Conservation (phyloP, 495 filamentous ascomycete genomes). For the Xylaria longipes region DNA sequence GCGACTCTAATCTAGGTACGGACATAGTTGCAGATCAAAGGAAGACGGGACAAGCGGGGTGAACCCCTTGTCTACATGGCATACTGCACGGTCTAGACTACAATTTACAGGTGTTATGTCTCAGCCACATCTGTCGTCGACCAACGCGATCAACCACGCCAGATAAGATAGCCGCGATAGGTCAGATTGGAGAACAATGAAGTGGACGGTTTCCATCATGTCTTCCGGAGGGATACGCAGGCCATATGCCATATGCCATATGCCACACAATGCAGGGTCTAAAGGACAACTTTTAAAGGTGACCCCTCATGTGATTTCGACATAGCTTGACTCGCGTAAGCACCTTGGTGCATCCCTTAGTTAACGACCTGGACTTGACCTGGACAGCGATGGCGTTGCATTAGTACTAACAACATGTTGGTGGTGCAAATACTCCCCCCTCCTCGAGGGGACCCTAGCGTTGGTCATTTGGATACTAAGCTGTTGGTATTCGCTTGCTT, state of each 20-base stretch:
- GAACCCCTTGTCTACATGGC: background rate
- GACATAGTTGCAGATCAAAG: slow-evolving; percentile 8
- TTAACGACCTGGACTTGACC: background rate
- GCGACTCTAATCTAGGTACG: slow-evolving; percentile 15
- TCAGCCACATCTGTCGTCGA: slow-evolving; percentile 6
- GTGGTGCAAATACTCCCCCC: background rate
- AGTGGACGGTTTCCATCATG: background rate
- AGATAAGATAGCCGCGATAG: background rate
- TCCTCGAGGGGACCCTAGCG: background rate
- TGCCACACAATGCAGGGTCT: background rate
- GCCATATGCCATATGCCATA: no score
- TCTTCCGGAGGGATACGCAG: background rate
- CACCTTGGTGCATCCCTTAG: slow-evolving; percentile 17
- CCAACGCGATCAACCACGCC: background rate
- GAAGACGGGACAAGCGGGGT: no score
- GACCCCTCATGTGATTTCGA: background rate
- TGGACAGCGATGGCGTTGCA: slow-evolving; percentile 18
- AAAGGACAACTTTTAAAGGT: background rate
- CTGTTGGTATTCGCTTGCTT: slow-evolving; percentile 5
- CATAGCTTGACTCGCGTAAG: slow-evolving; percentile 23
- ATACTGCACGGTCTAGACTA: slow-evolving; percentile 10
- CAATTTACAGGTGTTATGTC: background rate
- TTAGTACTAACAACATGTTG: background rate
- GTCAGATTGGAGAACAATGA: background rate
- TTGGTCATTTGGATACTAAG: background rate